Conservation (phyloP, 352 stramenopile species). For the Globisporangium rhizosaccharum region DNA sequence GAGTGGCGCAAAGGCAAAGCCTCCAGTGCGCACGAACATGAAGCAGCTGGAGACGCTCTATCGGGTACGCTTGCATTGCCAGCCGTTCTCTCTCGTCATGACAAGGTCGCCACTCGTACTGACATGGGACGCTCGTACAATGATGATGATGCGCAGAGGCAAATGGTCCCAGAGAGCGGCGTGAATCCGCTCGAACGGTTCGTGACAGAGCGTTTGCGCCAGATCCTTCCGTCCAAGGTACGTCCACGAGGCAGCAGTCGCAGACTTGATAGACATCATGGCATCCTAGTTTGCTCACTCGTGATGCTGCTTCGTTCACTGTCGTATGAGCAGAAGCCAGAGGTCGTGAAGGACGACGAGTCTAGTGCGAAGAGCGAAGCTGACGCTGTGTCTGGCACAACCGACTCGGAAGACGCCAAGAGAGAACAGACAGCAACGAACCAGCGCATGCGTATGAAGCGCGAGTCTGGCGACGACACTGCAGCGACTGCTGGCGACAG, state of each 20-base stretch:
- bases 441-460: neutral
- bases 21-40: slow-evolving; percentile 30
- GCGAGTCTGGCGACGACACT: neutral
- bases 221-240: slow-evolving; percentile 42
- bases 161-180: slow-evolving; percentile 19
- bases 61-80: slow-evolving; percentile 26
- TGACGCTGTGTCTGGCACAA: slow-evolving; percentile 12
- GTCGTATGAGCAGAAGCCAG: slow-evolving; percentile 1
- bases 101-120: neutral
- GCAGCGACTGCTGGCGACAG: neutral
- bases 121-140: neutral
- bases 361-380: slow-evolving; percentile 14
- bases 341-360: slow-evolving; percentile 4
- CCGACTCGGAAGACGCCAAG: slow-evolving; percentile 36
- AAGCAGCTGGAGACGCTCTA: slow-evolving; percentile 71
- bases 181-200: slow-evolving; percentile 31
- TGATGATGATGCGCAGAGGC: slow-evolving; percentile 16
- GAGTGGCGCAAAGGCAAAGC: slow-evolving; percentile 40
- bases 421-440: slow-evolving; percentile 12
- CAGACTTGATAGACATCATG: slow-evolving; percentile 1
- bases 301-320: neutral
- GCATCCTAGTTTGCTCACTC: neutral
- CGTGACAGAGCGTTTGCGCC: slow-evolving; percentile 39
- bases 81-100: neutral
- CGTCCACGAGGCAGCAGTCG: neutral